Conservation (phyloP, 352 stramenopile genomes). For the Pythium biforme region DNA sequence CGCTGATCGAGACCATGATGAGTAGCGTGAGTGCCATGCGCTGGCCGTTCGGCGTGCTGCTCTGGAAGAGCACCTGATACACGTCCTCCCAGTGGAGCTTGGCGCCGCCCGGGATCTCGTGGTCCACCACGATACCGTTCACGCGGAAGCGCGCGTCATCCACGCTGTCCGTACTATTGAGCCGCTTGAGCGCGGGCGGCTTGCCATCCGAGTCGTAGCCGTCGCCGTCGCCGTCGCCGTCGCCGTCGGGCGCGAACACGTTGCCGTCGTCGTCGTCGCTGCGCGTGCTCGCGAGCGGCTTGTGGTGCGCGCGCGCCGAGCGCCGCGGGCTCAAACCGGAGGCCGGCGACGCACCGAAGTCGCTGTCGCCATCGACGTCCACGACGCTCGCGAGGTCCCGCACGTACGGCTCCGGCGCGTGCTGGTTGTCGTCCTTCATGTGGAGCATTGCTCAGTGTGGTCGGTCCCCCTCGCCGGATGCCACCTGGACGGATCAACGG, state of each 20-base stretch:
- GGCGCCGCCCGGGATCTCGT: constrained; percentile 62
- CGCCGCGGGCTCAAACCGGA: constrained; percentile 38
- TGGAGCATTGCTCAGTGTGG: constrained; percentile 26
- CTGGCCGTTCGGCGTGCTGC: constrained; percentile 66
- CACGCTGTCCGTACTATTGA: constrained; percentile 25
- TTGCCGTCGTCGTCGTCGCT: constrained; percentile 30
- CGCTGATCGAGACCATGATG: constrained; percentile 66
- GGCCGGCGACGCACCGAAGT: constrained; percentile 25
- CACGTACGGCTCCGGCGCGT: constrained; percentile 37
- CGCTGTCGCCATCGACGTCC: constrained; percentile 39
- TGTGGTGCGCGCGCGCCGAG: constrained; percentile 26
- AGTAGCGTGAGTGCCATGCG: constrained; percentile 63
- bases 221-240: constrained; percentile 31
- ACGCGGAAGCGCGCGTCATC: constrained; percentile 66
- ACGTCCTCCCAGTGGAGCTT: constrained; percentile 64
- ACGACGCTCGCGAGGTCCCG: constrained; percentile 37
- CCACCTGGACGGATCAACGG: constrained; percentile 10
- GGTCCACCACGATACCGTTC: constrained; percentile 72
- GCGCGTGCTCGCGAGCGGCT: constrained; percentile 20
- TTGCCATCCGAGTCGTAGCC: constrained; percentile 42
- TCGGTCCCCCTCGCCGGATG: neutral
- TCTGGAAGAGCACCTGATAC: constrained; percentile 76
- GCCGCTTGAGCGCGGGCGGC: constrained; percentile 26
- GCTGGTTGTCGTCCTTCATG: constrained; percentile 44
- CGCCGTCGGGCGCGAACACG: constrained; percentile 25